Base-by-base conservation (phyloP, 805 yeast species). In the Wickerhamomyces ciferrii region DNA sequence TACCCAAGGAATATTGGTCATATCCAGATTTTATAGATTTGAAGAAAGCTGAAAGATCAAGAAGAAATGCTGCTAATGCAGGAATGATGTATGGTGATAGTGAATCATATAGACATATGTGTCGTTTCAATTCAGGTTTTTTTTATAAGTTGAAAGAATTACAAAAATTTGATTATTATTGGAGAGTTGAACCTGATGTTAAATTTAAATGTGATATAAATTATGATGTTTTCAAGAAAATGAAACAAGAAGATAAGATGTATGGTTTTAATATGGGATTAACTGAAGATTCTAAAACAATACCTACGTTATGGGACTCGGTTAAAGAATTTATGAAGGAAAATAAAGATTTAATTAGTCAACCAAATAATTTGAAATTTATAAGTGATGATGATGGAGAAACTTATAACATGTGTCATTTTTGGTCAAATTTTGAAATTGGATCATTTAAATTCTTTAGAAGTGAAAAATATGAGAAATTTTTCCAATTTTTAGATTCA, bases 121-220 rank as follows among this genome's bases (percentile, higher is more conserved):
- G 67, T 42, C 61, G 72, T 46, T 68, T 55, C 42, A 62, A 62
- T 44, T 57, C 69, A 10, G 69, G 38, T 80, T 83, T 81, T 53
- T 81, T 86, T 62, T 79, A 72, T 61, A 65, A 74, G 38, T 87
- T 84, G 59, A 74, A 74, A 41, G 61, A 82, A 39, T 60, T 87
- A 62, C 59, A 66, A 43, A 70, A 72, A 6, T 84, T 83, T 63
- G 79, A 75, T 43, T 86, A 78, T 60, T 82, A 78, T 59, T 84
- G 90, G 91, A 70, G 89, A 47, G 81, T 85, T 39, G 90, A 83
- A 63, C 87, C 89, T 11, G 82, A 78, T 38, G 74, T 78, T 32
- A 65, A 68, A 39, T 63, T 81, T 42, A 70, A 60, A 47, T 85
- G 91, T 67, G 83, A 83, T 59, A 66, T 83, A 15, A 69, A 78